Evolutionary conservation across 768 basidiomycete species (phyloP).

Genomic region (Gymnopilus junonius): DNA sequence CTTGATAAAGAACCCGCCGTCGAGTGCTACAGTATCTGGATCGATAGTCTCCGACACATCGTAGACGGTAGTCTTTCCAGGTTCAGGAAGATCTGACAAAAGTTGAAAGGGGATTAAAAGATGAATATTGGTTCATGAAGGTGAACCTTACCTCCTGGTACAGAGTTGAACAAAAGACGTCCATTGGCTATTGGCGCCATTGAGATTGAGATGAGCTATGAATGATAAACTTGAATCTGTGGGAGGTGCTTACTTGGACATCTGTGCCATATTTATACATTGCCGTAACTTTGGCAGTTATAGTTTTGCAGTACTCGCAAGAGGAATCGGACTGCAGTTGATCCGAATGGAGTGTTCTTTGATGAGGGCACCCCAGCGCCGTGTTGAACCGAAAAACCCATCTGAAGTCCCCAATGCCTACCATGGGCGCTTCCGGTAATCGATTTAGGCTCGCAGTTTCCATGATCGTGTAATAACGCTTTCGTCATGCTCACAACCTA

Average conservation of each 20-base stretch:
- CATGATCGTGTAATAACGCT: not conserved
- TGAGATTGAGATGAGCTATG: too few relatives aligned
- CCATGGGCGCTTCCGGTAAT: too few relatives aligned
- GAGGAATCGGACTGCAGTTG: too few relatives aligned
- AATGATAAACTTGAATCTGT: too few relatives aligned
- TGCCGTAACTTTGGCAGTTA: too few relatives aligned
- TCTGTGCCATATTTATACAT: not conserved
- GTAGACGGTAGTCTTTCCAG: slow-evolving; percentile 50
- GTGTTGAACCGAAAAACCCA: too few relatives aligned
- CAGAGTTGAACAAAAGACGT: slow-evolving; percentile 38
- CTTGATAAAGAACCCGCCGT: slow-evolving; percentile 56
- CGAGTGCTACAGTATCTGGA: slow-evolving; percentile 45
- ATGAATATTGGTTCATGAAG: not conserved
- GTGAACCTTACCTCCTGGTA: slow-evolving; percentile 30
- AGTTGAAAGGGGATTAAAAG: slow-evolving; percentile 36
- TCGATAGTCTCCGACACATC: slow-evolving; percentile 53
- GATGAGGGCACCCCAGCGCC: too few relatives aligned
- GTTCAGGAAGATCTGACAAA: slow-evolving; percentile 41
- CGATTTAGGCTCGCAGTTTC: not conserved
- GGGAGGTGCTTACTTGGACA: too few relatives aligned
- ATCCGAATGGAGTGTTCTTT: too few relatives aligned
- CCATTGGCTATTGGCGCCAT: slow-evolving; percentile 39
- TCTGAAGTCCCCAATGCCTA: too few relatives aligned
- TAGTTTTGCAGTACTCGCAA: too few relatives aligned
- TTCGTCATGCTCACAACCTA: not conserved